Conservation (phyloP, 352 stramenopile genomes). For the Phytophthora pini region DNA sequence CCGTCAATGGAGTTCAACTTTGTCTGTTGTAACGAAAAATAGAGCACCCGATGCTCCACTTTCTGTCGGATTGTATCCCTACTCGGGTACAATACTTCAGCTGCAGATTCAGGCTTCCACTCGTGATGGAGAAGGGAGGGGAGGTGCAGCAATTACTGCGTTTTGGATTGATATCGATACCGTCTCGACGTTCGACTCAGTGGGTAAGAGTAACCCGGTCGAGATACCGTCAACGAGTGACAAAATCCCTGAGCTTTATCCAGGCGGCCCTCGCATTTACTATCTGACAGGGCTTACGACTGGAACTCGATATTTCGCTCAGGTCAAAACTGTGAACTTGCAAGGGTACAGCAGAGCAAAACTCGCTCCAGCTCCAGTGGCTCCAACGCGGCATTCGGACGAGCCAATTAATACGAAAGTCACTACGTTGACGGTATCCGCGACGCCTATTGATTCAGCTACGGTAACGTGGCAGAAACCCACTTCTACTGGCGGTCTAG, state of each 20-base stretch:
- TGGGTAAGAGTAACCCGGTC: conserved; percentile 53
- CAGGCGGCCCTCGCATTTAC: conserved; percentile 65
- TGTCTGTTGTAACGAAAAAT: conserved; percentile 83
- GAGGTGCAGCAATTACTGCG: conserved; percentile 52
- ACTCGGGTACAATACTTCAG: conserved; percentile 66
- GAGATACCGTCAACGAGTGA: conserved; percentile 30
- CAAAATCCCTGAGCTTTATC: conserved; percentile 61
- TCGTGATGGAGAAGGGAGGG: conserved; percentile 63
- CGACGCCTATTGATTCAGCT: conserved; percentile 60
- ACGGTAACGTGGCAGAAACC: conserved; percentile 83
- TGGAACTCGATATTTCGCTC: conserved; percentile 86
- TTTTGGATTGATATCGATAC: conserved; percentile 82
- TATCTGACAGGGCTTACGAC: conserved; percentile 76
- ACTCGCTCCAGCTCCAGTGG: conserved; percentile 62
- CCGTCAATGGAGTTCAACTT: conserved; percentile 90
- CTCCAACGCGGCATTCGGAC: conserved; percentile 54
- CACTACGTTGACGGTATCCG: conserved; percentile 48
- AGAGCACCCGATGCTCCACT: conserved; percentile 83
- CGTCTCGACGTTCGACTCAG: conserved; percentile 78
- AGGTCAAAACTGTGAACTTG: conserved; percentile 78
- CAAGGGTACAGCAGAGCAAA: conserved; percentile 75
- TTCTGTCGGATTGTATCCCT: conserved; percentile 63
- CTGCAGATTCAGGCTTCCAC: conserved; percentile 78
- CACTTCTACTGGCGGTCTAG: conserved; percentile 60
- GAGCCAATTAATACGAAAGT: conserved; percentile 69